phyloP scores from a whole-genome alignment of 371 early-diverging fungal genomes.

The Mucor indicus region DNA sequence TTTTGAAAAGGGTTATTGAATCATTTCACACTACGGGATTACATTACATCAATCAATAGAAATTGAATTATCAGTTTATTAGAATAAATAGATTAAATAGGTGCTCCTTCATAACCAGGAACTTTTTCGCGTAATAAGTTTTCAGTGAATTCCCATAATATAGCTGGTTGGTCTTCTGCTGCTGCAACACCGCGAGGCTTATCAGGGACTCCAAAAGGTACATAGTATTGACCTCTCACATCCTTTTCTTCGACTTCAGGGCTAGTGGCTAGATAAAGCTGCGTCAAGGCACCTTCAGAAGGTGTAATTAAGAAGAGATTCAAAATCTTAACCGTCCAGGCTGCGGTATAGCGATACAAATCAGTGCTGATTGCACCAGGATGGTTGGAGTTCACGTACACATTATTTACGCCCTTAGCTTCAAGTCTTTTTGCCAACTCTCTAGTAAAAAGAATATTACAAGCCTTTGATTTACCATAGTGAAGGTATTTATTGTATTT shows the following conservation, averaged over 20 bases:
- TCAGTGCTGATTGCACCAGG: conserved; percentile 68
- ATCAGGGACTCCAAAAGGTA: conserved; percentile 16
- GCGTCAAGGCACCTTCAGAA: conserved; percentile 59
- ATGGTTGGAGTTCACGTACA: conserved; percentile 64
- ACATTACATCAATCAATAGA: too few relatives aligned
- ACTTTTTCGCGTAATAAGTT: conserved; percentile 36
- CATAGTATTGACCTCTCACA: conserved; percentile 54
- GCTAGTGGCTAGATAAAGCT: conserved; percentile 63
- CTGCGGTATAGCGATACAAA: conserved; percentile 31
- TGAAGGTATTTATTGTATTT: conserved; percentile 15
- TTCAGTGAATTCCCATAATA: conserved; percentile 41
- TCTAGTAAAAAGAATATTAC: conserved; percentile 40
- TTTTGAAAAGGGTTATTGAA: too few relatives aligned
- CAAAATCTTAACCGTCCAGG: not conserved
- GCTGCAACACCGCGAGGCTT: conserved; percentile 11
- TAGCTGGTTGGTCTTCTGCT: conserved; percentile 16
- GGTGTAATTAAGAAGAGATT: conserved; percentile 19
- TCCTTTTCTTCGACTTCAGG: conserved; percentile 56
- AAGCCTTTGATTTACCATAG: conserved; percentile 26
- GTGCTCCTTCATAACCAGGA: conserved; percentile 29
- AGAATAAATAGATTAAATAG: conserved; percentile 9
- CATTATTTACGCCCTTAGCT: conserved; percentile 11
- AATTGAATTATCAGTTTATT: too few relatives aligned
- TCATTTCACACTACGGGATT: too few relatives aligned
- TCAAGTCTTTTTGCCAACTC: not conserved